phyloP scores from a whole-genome alignment of 2,329 filamentous ascomycete genomes.

The Calycina marina region DNA sequence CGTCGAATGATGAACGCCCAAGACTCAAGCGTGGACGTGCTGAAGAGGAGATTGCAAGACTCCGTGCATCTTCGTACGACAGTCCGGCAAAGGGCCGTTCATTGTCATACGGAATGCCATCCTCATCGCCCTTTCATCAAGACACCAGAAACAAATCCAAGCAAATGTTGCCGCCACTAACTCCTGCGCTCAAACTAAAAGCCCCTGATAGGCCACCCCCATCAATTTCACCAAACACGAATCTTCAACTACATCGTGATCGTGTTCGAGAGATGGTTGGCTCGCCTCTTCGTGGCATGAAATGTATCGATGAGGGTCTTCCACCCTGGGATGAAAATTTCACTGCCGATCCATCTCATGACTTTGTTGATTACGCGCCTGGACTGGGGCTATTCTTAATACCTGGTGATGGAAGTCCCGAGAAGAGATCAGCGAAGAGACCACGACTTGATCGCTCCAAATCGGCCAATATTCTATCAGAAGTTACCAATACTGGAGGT shows the following conservation, averaged over 20 bases:
- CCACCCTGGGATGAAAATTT: constrained; percentile 54
- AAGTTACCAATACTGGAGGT: constrained; percentile 27
- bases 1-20: constrained; percentile 67
- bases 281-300: constrained; percentile 50
- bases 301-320: constrained; percentile 35
- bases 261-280: constrained; percentile 69
- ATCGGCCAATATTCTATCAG: constrained; percentile 45
- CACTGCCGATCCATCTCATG: too few relatives aligned
- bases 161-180: constrained; percentile 61
- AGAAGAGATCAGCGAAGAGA: constrained; percentile 46
- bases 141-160: constrained; percentile 27
- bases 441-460: constrained; percentile 48
- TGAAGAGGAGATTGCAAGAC: constrained; percentile 87
- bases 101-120: constrained; percentile 27
- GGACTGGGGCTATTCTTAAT: constrained; percentile 33
- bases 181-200: constrained; percentile 73
- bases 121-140: constrained; percentile 54
- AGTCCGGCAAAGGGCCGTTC: constrained; percentile 61
- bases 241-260: constrained; percentile 75
- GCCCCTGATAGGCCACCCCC: constrained; percentile 38
- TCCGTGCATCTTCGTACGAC: constrained; percentile 84
- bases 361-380: constrained; percentile 46
- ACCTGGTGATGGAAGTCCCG: constrained; percentile 44
- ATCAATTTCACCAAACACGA: constrained; percentile 86
- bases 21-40: constrained; percentile 78